These are phyloP conservation scores for Mycena sp. DNA, from an alignment of 1,284 basidiomycete genomes.

Conservation along the genomic window DNA sequence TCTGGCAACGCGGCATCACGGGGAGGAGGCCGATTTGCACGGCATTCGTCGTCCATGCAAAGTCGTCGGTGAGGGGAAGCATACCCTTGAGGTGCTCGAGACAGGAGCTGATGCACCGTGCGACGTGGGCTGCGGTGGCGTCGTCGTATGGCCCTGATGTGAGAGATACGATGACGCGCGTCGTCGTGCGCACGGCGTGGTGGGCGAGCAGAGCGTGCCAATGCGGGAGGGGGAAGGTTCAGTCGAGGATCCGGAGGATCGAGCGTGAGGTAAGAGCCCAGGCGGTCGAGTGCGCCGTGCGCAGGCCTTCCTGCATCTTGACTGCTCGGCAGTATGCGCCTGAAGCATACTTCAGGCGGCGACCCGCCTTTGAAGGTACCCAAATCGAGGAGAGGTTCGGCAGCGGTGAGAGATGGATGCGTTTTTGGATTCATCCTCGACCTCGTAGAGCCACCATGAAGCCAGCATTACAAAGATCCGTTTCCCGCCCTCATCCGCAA, in stretches of 20 bases:
- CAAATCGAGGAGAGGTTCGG: conserved; percentile 29
- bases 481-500: conserved; percentile 11
- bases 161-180: conserved; percentile 25
- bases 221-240: conserved; percentile 10
- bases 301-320: conserved; percentile 19
- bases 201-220: conserved; percentile 10
- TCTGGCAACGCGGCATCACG: conserved; percentile 20
- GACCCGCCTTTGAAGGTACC: conserved; percentile 15
- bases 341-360: conserved; percentile 19
- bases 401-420: conserved; percentile 18
- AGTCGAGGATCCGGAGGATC: conserved; percentile 3
- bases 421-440: conserved; percentile 24
- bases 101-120: conserved; percentile 18
- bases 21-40: conserved; percentile 27
- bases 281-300: conserved; percentile 19
- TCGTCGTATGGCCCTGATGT: conserved; percentile 17
- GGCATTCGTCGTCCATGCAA: conserved; percentile 26
- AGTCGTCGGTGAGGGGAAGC: conserved; percentile 19
- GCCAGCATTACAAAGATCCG: conserved; percentile 20
- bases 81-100: conserved; percentile 16
- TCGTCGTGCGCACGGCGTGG: conserved; percentile 20
- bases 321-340: conserved; percentile 19
- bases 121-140: conserved; percentile 14
- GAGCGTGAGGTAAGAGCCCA: conserved; percentile 18
- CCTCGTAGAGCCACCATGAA: conserved; percentile 28